phyloP scores from a whole-genome alignment of 2,329 filamentous ascomycete genomes.

The Sphaerulina musiva region DNA sequence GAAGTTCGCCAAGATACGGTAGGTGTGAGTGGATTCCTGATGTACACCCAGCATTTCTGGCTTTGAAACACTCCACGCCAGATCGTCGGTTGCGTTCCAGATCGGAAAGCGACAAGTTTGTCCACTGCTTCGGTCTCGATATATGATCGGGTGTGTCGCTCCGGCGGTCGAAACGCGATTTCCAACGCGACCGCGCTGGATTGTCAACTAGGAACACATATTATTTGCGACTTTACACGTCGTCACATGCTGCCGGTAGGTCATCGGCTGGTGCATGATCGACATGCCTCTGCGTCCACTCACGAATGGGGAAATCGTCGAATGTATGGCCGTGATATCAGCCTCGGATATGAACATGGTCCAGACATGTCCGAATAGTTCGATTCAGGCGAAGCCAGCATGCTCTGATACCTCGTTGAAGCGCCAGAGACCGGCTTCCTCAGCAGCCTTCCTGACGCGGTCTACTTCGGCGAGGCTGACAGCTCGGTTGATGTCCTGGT shows the following conservation, averaged over 20 bases:
- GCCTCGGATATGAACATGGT: constrained; percentile 4
- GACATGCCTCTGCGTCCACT: constrained; percentile 5
- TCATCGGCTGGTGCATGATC: constrained; percentile 5
- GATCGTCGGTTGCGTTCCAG: constrained; percentile 1
- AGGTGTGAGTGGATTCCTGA: background rate
- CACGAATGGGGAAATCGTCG: constrained; percentile 2
- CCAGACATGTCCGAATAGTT: background rate
- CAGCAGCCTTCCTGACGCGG: constrained; percentile 59
- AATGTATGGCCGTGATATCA: background rate
- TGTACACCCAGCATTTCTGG: background rate
- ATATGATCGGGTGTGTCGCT: background rate
- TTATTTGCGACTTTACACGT: background rate
- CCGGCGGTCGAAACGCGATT: constrained; percentile 2
- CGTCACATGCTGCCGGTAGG: constrained; percentile 1
- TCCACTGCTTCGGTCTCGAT: constrained; percentile 4
- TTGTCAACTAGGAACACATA: background rate
- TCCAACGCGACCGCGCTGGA: background rate
- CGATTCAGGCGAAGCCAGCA: constrained; percentile 48
- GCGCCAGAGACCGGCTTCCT: constrained; percentile 67
- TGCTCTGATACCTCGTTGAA: constrained; percentile 62
- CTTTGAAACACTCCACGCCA: constrained; percentile 3
- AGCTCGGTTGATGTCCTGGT: constrained; percentile 71
- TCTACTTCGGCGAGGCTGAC: constrained; percentile 60
- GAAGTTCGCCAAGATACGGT: background rate
- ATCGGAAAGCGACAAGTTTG: constrained; percentile 6